phyloP scores from a whole-genome alignment of 108 stramenopile genomes.

The Pseudonitzschia multiseries region DNA sequence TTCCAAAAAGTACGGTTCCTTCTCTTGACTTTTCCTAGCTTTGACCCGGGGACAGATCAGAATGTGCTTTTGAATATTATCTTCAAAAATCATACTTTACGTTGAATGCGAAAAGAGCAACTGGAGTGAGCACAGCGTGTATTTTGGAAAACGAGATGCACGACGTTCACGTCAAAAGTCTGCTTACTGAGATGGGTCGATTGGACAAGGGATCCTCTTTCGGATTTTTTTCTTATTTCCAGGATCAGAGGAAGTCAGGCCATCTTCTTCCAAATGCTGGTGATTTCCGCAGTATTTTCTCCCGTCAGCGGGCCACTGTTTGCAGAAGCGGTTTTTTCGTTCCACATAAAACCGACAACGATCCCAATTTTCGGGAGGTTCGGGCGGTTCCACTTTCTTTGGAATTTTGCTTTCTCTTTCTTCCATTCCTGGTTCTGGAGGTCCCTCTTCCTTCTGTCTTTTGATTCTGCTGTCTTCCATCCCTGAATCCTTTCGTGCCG shows the following conservation, averaged over 20 bases:
- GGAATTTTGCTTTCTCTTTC: not conserved
- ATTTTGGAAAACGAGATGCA: not conserved
- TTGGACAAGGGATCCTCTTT: constrained; percentile 81
- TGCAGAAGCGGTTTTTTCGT: constrained; percentile 58
- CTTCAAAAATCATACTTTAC: constrained; percentile 53
- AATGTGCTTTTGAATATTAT: constrained; percentile 57
- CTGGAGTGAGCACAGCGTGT: not conserved
- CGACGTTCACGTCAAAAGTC: not conserved
- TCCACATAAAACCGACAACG: constrained; percentile 72
- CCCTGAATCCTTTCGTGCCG: no score
- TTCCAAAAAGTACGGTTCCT: constrained; percentile 45
- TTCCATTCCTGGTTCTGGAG: not conserved
- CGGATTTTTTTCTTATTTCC: constrained; percentile 22
- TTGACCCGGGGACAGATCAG: constrained; percentile 65
- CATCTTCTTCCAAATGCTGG: constrained; percentile 28
- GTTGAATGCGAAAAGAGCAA: not conserved
- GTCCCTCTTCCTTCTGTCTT: no score
- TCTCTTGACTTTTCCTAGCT: constrained; percentile 37
- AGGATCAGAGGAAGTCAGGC: not conserved
- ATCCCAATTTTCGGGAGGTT: constrained; percentile 47
- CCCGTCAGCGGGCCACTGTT: constrained; percentile 25
- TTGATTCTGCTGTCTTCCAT: no score
- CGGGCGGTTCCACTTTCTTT: not conserved
- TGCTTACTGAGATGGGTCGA: constrained; percentile 72
- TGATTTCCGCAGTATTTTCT: constrained; percentile 52